Evolutionary conservation across 108 stramenopile species (phyloP), one percentile per base, ranked within the genome.

Genomic region (Tribonema minus): DNA sequence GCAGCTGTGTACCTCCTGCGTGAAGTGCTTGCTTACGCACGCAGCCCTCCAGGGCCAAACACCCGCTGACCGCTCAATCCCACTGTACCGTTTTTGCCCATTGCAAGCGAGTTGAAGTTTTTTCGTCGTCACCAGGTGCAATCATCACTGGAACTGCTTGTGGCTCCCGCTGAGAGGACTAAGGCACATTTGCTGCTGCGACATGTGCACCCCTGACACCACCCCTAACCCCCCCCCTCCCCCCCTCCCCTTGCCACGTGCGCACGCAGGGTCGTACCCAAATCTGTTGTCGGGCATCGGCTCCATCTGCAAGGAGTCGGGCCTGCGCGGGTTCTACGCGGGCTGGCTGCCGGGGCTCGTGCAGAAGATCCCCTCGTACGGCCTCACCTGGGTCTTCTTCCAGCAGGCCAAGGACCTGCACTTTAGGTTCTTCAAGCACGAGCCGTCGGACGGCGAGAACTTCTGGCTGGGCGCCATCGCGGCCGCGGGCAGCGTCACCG

Each of bases 261-360:
- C 20, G 46, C 20, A 20, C 20, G 15, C 46, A 54, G 15, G 20
- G 28, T 91, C 90, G 38, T 95, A 95, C 84, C 88, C 89, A 0
- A 90, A 92, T 86, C 83, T 96, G 29, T 31, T 74, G 3, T 67
- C 34, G 26, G 95, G 95, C 0, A 73, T 91, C 20, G 68, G 67
- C 27, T 66, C 74, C 68, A 38, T 76, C 23, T 30, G 90, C 60
- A 82, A 66, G 67, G 74, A 87, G 36, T 80, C 84, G 23, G 94
- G 96, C 30, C 46, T 94, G 12, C 62, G 58, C 28, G 96, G 95
- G n/a, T 94, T 98, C 67, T 98, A 98, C 82, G 64, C 87, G 28
- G 96, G 95, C 37, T 98, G 96, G 96, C 93, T 89, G 91, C 94
- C 96, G 40, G 95, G 92, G 9, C 77, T 98, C 68, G 95, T 92